Percentiles rank a stretch among this genome's conserved stretches.
Conservation (phyloP, 2,329 filamentous ascomycete genomes). For the Alternaria sp. region DNA sequence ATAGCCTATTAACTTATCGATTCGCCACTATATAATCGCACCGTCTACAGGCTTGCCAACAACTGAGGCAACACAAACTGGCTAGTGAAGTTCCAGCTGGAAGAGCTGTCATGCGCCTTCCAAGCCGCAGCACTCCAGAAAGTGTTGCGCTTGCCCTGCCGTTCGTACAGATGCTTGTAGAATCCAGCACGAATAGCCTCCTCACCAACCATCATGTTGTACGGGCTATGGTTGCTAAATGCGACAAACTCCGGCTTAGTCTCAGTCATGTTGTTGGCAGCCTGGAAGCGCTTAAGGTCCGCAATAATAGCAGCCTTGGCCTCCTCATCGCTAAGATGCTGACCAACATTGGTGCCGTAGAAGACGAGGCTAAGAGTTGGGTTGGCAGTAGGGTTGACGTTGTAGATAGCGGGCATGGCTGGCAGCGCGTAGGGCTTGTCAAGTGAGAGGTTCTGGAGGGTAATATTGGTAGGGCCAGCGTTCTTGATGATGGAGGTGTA, state of each 20-base stretch:
- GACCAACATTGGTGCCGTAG: no score
- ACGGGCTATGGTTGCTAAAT: slow-evolving; percentile 41
- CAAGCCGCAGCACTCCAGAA: slow-evolving; percentile 35
- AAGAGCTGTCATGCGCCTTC: slow-evolving; percentile 27
- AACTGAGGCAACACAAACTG: slow-evolving; percentile 49
- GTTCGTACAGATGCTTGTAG: slow-evolving; percentile 32
- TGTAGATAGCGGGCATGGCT: neutral
- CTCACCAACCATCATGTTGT: slow-evolving; percentile 21
- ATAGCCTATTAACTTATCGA: neutral
- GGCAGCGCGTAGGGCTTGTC: neutral
- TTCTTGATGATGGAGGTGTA: slow-evolving; percentile 53
- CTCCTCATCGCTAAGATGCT: slow-evolving; percentile 22
- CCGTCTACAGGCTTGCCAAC: slow-evolving; percentile 14
- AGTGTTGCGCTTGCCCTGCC: slow-evolving; percentile 35
- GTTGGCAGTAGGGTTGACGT: neutral
- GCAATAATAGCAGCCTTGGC: slow-evolving; percentile 30
- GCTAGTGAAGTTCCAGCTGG: slow-evolving; percentile 42
- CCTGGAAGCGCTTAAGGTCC: slow-evolving; percentile 21
- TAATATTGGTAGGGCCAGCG: slow-evolving; percentile 43
- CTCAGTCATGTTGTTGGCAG: slow-evolving; percentile 8
- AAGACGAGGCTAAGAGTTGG: no score
- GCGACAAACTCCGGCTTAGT: slow-evolving; percentile 30
- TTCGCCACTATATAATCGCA: neutral
- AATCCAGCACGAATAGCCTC: slow-evolving; percentile 30
- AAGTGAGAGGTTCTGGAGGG: neutral